These are phyloP conservation scores for Biscutella laevigata DNA, from an alignment of 441 rosid species.

Conservation along the genomic window DNA sequence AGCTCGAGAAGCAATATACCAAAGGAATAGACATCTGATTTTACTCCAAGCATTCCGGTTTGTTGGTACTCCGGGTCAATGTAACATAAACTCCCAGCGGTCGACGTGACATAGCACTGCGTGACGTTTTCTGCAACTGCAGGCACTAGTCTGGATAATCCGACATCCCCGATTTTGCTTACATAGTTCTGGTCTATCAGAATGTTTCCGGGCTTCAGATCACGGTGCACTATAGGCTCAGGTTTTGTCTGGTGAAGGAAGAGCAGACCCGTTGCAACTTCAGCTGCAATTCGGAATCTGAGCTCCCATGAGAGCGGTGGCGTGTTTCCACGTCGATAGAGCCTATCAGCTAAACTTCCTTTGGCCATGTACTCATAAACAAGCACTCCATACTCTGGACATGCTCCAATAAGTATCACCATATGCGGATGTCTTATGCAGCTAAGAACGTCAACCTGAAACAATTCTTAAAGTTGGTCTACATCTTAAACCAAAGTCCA, in stretches of 20 bases:
- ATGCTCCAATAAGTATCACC: conserved; percentile 71
- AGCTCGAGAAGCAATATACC: conserved; percentile 59
- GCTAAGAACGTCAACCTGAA: conserved; percentile 60
- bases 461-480: not conserved
- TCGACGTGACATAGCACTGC: conserved; percentile 37
- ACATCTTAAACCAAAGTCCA: not conserved
- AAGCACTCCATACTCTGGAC: conserved; percentile 59
- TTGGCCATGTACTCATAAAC: conserved; percentile 65
- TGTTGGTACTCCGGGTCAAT: conserved; percentile 73
- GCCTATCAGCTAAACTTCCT: conserved; percentile 62
- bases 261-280: conserved; percentile 47
- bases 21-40: conserved; percentile 60
- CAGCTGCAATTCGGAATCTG: conserved; percentile 59
- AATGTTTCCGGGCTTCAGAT: conserved; percentile 67
- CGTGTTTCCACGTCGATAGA: conserved; percentile 30
- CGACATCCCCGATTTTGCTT: conserved; percentile 64
- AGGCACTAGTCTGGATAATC: conserved; percentile 57
- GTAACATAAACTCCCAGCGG: conserved; percentile 64
- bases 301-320: conserved; percentile 56
- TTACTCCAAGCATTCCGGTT: conserved; percentile 68
- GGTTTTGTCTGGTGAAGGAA: conserved; percentile 71
- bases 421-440: conserved; percentile 68
- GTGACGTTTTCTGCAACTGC: conserved; percentile 52
- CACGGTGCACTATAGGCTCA: conserved; percentile 69
- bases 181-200: conserved; percentile 54